Evolutionary conservation across 805 yeast genomes (phyloP), one percentile per base, ranked within the genome.

Genomic region (Ogataea pilisensis): DNA sequence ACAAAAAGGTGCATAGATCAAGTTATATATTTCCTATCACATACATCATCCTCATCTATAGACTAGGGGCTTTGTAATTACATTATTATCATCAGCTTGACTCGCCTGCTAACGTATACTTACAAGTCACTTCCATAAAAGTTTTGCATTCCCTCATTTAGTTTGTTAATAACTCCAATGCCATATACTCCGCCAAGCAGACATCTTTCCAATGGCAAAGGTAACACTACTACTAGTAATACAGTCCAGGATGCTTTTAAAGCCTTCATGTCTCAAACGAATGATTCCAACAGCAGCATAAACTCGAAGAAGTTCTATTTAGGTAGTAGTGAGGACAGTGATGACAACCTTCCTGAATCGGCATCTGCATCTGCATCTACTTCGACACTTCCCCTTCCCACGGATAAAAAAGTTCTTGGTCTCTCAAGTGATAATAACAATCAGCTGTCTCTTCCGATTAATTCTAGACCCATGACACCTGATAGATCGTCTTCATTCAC

Each of bases 151-250:
- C 26, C 7, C 9, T 22, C 26, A 22, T 22, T 22, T 7, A 8
- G 7, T 22, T 22, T 8, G 26, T 8, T 22, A 22, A 8, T 22
- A 8, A 22, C 11, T 22, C 11, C 26, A 19, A 56, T 56, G 61
- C 61, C 61, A 1, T 56, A 56, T 45, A 52, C 53, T n/a, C 57
- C 61, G 8, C 61, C 61, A 8, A 42, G 39, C 19, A 45, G 59
- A 30, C 37, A 34, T 19, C 26, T 21, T 12, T 28, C 37, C 8
- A 29, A 6, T 28, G 17, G n/a, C 9, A 35, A 28, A 22, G 42
- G 36, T 11, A 29, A 14, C 21, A 21, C 36, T 19, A 12, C 16
- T 13, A 24, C 11, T 19, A 34, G 26, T 18, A 31, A 34, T 12
- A 13, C 32, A 5, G 41, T 39, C 11, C 48, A 44, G 13, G 47